Percentiles rank a stretch among this genome's conserved stretches.
Evolutionary conservation across 2,329 filamentous ascomycete genomes (phyloP).

Genomic region (Simplicillium aogashimaense): DNA sequence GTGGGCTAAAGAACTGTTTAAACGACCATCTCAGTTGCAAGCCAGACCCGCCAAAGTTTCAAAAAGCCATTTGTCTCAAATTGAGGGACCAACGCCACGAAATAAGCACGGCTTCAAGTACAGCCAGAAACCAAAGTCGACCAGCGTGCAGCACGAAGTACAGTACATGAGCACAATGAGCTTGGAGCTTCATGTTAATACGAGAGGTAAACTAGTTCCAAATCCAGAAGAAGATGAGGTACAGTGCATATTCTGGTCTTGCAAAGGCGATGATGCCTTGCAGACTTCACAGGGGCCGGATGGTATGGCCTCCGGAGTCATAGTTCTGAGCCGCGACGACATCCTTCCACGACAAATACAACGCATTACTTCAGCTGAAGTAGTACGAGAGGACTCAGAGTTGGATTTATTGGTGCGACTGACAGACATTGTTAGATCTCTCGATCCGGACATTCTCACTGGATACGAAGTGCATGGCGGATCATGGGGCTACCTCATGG

Average conservation of each 20-base stretch:
- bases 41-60: conserved; percentile 12
- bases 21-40: conserved; percentile 5
- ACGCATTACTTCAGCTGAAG: conserved; percentile 50
- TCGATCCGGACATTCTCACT: conserved; percentile 87
- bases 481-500: conserved; percentile 94
- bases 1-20: conserved; percentile 1
- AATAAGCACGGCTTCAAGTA: conserved; percentile 79
- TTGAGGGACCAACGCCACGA: conserved; percentile 78
- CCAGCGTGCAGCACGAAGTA: conserved; percentile 70
- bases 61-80: conserved; percentile 58
- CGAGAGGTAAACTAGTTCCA: conserved; percentile 67
- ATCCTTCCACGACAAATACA: conserved; percentile 50
- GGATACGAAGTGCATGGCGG: conserved; percentile 90
- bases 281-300: conserved; percentile 21
- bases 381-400: conserved; percentile 69
- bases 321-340: conserved; percentile 58
- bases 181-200: conserved; percentile 85
- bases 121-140: conserved; percentile 64
- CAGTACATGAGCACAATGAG: conserved; percentile 98
- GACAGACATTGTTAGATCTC: conserved; percentile 71
- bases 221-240: conserved; percentile 89
- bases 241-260: conserved; percentile 80
- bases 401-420: conserved; percentile 78
- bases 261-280: conserved; percentile 64
- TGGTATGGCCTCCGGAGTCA: conserved; percentile 55